phyloP scores from a whole-genome alignment of 2,329 filamentous ascomycete species.

The Xylaria hypoxylon region DNA sequence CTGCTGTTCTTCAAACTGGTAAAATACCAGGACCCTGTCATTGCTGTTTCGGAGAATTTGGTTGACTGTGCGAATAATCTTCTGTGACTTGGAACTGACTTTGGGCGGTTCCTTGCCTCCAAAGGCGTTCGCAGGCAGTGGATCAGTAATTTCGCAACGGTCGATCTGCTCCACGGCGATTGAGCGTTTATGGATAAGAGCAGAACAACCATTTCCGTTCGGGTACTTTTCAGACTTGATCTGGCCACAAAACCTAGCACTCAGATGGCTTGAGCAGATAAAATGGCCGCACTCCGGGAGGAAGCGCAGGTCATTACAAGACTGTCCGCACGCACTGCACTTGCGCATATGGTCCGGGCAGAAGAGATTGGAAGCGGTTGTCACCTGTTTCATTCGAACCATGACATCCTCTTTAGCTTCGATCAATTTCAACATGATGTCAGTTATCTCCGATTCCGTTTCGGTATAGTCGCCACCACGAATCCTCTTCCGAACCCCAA shows the following conservation, averaged over 20 bases:
- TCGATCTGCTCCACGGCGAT: conserved; percentile 33
- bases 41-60: conserved; percentile 23
- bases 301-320: conserved; percentile 32
- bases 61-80: conserved; percentile 39
- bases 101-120: background rate
- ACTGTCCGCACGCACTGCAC: conserved; percentile 37
- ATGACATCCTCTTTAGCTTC: conserved; percentile 37
- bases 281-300: conserved; percentile 49
- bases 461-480: conserved; percentile 42
- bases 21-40: conserved; percentile 54
- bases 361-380: conserved; percentile 33
- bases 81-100: conserved; percentile 44
- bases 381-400: conserved; percentile 34
- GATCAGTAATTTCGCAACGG: conserved; percentile 6
- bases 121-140: background rate
- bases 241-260: conserved; percentile 37
- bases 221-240: conserved; percentile 27
- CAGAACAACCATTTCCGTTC: conserved; percentile 26
- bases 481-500: background rate
- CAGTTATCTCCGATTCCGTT: conserved; percentile 39
- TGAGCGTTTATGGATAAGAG: conserved; percentile 26
- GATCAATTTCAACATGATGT: conserved; percentile 38
- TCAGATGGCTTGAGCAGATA: conserved; percentile 41
- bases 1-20: conserved; percentile 51
- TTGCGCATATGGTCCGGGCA: background rate